Percentiles rank a stretch among this genome's conserved stretches.
phyloP scores from a whole-genome alignment of 345 rosid genomes.

The Angophora floribunda region DNA sequence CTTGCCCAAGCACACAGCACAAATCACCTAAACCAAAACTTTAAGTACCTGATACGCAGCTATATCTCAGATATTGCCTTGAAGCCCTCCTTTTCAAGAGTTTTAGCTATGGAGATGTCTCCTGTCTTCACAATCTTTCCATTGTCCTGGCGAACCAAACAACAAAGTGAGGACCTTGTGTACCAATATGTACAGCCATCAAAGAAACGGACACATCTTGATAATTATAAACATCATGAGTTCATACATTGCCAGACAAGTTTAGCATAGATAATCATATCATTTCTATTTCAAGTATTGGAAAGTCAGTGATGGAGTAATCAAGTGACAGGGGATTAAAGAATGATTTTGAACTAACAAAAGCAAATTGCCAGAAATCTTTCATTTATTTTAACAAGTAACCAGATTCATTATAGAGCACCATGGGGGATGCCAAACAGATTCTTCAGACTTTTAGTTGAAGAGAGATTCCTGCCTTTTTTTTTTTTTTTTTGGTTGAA shows the following conservation, averaged over 20 bases:
- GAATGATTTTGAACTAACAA: background rate
- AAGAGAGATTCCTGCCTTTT: background rate
- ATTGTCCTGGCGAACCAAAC: conserved; percentile 45
- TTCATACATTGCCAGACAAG: background rate
- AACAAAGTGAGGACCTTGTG: background rate
- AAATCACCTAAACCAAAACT: background rate
- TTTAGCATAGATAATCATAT: background rate
- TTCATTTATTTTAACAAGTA: background rate
- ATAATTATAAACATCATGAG: background rate
- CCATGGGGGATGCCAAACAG: background rate
- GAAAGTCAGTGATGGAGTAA: background rate
- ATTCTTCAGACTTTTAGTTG: background rate
- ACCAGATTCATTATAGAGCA: background rate
- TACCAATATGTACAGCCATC: background rate
- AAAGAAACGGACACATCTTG: background rate
- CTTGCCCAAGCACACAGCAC: background rate
- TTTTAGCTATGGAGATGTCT: conserved; percentile 57
- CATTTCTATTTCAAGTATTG: background rate
- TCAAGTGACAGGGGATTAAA: background rate
- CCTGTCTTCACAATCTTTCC: conserved; percentile 88
- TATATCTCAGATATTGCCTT: conserved; percentile 45
- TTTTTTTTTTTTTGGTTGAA: background rate
- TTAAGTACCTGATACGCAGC: background rate
- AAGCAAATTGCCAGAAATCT: background rate
- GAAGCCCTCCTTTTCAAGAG: conserved; percentile 83